These are phyloP conservation scores for Tuber umbilicatum DNA, from an alignment of 495 filamentous ascomycete genomes.

Conservation along the genomic window DNA sequence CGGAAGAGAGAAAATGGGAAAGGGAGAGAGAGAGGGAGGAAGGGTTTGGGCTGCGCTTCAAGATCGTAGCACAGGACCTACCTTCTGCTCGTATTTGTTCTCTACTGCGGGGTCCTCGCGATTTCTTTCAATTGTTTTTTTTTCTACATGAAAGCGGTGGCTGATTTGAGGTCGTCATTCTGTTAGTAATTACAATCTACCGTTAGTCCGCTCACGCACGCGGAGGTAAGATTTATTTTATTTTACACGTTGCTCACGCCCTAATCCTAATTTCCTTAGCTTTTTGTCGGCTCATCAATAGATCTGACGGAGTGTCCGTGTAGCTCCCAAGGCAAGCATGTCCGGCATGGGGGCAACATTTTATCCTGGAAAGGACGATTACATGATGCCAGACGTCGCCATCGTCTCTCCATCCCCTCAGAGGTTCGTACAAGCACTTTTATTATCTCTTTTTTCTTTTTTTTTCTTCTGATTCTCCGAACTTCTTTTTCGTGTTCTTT, in stretches of 20 bases:
- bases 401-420: conserved; percentile 79
- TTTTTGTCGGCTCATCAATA: neutral
- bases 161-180: neutral
- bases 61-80: neutral
- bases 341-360: conserved; percentile 68
- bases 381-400: conserved; percentile 62
- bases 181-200: neutral
- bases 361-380: conserved; percentile 80
- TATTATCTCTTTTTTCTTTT: conserved; percentile 22
- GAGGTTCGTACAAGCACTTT: conserved; percentile 56
- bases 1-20: neutral
- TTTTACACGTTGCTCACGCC: neutral
- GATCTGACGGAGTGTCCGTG: neutral
- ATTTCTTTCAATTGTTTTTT: neutral
- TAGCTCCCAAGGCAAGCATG: conserved; percentile 8
- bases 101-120: neutral
- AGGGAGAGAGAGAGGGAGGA: neutral
- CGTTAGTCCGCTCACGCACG: neutral
- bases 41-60: neutral
- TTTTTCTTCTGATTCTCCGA: conserved; percentile 23
- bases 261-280: neutral
- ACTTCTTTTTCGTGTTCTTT: conserved; percentile 17
- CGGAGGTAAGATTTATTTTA: neutral
- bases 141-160: neutral
- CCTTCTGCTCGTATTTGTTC: neutral